A percentile compares a stretch with the other conserved stretches of the same genome.
Evolutionary conservation across 2,329 filamentous ascomycete species (phyloP).

Genomic region (Alternaria viburni): DNA sequence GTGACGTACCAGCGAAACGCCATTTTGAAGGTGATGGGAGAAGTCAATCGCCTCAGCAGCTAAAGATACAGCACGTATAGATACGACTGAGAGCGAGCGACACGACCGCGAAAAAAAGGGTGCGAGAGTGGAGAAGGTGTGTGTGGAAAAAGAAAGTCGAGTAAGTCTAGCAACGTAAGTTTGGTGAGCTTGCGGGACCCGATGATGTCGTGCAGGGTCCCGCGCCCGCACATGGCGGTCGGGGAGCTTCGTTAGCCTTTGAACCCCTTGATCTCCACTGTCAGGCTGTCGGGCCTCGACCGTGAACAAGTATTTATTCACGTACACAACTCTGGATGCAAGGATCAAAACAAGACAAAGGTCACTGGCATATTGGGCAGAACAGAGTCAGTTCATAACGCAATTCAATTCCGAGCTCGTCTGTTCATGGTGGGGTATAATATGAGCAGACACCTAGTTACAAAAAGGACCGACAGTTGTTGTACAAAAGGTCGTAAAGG

Average conservation of each 20-base stretch:
- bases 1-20: constrained; percentile 14
- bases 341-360: background rate
- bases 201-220: constrained; percentile 18
- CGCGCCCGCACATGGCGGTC: constrained; percentile 14
- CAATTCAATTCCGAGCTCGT: constrained; percentile 22
- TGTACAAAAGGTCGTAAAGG: constrained; percentile 24
- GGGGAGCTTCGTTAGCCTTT: constrained; percentile 11
- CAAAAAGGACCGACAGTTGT: constrained; percentile 18
- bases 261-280: constrained; percentile 11
- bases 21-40: constrained; percentile 7
- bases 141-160: constrained; percentile 10
- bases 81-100: background rate
- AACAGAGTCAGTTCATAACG: constrained; percentile 2
- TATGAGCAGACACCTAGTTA: constrained; percentile 16
- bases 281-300: background rate
- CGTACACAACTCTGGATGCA: background rate
- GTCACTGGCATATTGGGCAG: background rate
- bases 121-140: constrained; percentile 9
- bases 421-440: constrained; percentile 31
- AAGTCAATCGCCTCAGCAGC: background rate
- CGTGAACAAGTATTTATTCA: constrained; percentile 2
- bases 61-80: background rate
- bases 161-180: constrained; percentile 3
- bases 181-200: constrained; percentile 16
- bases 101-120: background rate